A percentile compares a stretch with the other conserved stretches of the same genome.
phyloP scores from a whole-genome alignment of 805 yeast species.

The Zygoascus biomembranicola region DNA sequence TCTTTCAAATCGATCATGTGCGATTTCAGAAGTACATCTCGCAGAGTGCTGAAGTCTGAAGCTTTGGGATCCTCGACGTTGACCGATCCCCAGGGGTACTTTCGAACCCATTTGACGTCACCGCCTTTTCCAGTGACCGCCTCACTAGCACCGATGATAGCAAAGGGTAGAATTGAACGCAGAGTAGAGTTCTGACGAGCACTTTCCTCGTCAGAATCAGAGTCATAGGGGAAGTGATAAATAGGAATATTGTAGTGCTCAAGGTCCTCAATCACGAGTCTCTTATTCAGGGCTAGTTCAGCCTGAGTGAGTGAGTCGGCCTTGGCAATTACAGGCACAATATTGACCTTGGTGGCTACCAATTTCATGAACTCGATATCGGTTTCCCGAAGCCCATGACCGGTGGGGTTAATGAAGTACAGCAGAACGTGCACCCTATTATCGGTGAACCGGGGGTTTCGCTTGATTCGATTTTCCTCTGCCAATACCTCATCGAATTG shows the following conservation, averaged over 20 bases:
- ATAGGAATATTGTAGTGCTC: conserved; percentile 61
- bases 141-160: conserved; percentile 54
- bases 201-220: conserved; percentile 38
- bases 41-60: conserved; percentile 72
- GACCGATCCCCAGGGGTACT: conserved; percentile 54
- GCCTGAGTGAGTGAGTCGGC: conserved; percentile 77
- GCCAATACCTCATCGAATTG: conserved; percentile 67
- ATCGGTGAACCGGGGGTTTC: conserved; percentile 65
- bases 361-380: conserved; percentile 73
- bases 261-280: conserved; percentile 68
- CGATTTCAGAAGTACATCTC: conserved; percentile 71
- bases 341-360: conserved; percentile 71
- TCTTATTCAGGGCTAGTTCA: conserved; percentile 68
- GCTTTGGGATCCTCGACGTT: conserved; percentile 62
- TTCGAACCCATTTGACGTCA: conserved; percentile 37
- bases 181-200: conserved; percentile 29
- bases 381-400: conserved; percentile 51
- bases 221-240: conserved; percentile 64
- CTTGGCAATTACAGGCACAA: conserved; percentile 80
- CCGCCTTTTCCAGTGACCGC: conserved; percentile 39
- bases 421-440: conserved; percentile 70
- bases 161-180: conserved; percentile 48
- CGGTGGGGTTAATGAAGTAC: conserved; percentile 60
- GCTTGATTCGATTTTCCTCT: conserved; percentile 67
- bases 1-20: conserved; percentile 87